Conservation (phyloP, 352 stramenopile genomes). For the Plasmopara halstedii region DNA sequence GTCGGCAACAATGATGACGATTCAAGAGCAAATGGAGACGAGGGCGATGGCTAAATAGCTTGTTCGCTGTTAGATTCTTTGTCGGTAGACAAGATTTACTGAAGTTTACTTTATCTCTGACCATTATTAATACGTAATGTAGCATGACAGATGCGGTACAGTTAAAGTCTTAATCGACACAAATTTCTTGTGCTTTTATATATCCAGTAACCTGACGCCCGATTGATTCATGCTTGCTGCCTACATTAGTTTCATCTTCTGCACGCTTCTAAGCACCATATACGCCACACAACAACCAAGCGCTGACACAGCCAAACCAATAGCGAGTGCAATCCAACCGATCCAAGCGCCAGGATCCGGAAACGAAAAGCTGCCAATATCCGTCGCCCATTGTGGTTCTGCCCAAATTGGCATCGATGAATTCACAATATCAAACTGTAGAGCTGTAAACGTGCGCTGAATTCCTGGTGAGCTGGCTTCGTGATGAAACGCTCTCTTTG, state of each 20-base stretch:
- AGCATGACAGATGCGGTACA: too few species aligned
- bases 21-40: conserved; percentile 4
- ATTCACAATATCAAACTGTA: conserved; percentile 60
- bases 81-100: too few species aligned
- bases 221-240: conserved; percentile 20
- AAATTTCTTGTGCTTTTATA: conserved; percentile 11
- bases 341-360: conserved; percentile 64
- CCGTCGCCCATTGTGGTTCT: conserved; percentile 55
- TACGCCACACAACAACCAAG: conserved; percentile 33
- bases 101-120: too few species aligned
- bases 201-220: neutral
- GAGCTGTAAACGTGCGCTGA: conserved; percentile 32
- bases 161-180: too few species aligned
- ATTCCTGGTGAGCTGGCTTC: conserved; percentile 66
- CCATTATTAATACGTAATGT: too few species aligned
- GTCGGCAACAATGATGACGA: conserved; percentile 26
- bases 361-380: conserved; percentile 76
- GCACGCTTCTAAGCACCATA: conserved; percentile 51
- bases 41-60: neutral
- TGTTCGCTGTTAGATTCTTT: too few species aligned
- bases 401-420: conserved; percentile 65
- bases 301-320: conserved; percentile 39
- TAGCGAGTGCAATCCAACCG: conserved; percentile 57
- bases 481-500: conserved; percentile 62
- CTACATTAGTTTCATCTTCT: conserved; percentile 84